phyloP scores from a whole-genome alignment of 2,329 filamentous ascomycete species.

The Didymosphaeria variabile region DNA sequence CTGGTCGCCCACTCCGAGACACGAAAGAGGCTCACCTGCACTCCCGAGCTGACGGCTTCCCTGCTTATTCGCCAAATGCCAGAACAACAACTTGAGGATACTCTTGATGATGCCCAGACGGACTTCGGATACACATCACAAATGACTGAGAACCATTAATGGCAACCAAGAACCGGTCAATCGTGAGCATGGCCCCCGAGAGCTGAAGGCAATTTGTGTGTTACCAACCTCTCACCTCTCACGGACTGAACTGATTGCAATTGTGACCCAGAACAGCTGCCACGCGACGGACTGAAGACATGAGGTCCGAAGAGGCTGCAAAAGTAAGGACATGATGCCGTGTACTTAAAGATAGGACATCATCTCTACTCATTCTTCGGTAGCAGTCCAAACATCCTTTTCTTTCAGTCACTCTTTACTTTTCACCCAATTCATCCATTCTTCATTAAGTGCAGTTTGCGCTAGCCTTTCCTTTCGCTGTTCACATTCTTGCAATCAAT shows the following conservation, averaged over 20 bases:
- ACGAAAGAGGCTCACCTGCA: neutral
- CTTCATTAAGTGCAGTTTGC: neutral
- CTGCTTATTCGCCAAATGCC: neutral
- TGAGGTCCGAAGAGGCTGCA: no score
- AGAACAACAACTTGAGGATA: neutral
- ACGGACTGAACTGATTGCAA: neutral
- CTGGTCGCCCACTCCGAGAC: no score
- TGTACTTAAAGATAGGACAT: neutral
- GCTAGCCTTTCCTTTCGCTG: neutral
- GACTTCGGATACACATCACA: constrained; percentile 3
- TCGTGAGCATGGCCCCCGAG: neutral
- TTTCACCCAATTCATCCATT: neutral
- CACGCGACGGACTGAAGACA: no score
- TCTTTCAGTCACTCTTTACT: constrained; percentile 2
- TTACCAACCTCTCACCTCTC: neutral
- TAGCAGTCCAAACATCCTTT: neutral
- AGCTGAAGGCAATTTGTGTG: neutral
- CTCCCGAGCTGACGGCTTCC: constrained; percentile 4
- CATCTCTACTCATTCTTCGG: neutral
- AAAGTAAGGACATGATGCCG: neutral
- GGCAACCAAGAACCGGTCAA: neutral
- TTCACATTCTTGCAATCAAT: neutral
- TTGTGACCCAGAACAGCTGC: no score
- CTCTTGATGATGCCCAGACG: neutral
- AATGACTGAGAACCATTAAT: neutral